Evolutionary conservation across 305 asterid genomes (phyloP), one percentile per base, ranked within the genome.

Genomic region (Solanum hybrid): DNA sequence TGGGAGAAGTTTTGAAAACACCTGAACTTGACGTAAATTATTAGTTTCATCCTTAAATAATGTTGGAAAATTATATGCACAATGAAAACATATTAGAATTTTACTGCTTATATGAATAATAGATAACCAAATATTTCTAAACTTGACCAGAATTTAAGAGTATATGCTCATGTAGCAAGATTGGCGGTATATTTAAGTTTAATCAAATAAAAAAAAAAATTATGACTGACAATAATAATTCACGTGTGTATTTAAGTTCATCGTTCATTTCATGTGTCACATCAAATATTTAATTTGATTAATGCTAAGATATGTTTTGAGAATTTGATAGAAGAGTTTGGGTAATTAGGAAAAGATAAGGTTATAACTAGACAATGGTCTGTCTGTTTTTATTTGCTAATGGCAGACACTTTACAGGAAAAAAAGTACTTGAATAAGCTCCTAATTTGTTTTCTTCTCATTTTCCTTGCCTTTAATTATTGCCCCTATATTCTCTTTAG

Each of bases 361-460:
- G 26, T 89, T 37, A 35, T 16, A 91, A 74, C 31, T 87, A 61
- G 91, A 74, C 86, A 86, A 9, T 14, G 26, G 57, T 6, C 1
- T 84, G 87, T 8, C 31, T 84, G 57, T 74, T 64, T 36, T 39
- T 24, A 87, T 37, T 69, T 12, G 67, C 24, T 42, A 69, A 90
- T 90, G 93, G 90, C 91, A 86, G 91, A 90, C 93, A 90, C 73
- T 89, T 67, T 79, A 5, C 22, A 26, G 26, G 34, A 34, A 89
- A 57, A 69, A 33, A 69, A 33, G 6, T 8, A 3, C 71, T 3
- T 18, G 20, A 29, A 34, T 26, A 57, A 78, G 87, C 12, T 84
- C 74, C 61, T 75, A 88, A 29, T 77, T 39, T 89, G 61, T 86
- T 77, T 88, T 31, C 36, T 22, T 26, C 74, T 31, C 26, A 73